A percentile compares a stretch with the other conserved stretches of the same genome.
Evolutionary conservation across 108 stramenopile genomes (phyloP).

Genomic region (Pseudonitzschia delicatissima): DNA sequence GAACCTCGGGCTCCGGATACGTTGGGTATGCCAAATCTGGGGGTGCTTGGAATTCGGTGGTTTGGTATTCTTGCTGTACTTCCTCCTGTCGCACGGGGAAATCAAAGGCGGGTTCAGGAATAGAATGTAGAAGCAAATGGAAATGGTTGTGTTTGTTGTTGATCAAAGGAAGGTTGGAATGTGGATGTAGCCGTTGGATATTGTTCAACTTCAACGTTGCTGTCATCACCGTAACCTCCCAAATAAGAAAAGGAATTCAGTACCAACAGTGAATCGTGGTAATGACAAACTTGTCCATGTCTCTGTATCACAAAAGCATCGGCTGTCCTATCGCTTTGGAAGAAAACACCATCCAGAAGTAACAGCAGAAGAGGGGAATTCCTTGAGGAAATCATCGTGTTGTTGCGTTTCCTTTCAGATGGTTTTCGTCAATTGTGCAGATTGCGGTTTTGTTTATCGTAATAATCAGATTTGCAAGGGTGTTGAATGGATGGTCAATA

Average conservation of each 20-base stretch:
- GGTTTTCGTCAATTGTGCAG: background rate
- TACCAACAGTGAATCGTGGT: background rate
- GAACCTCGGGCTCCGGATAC: background rate
- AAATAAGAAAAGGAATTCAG: constrained; percentile 10
- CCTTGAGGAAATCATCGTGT: background rate
- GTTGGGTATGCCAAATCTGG: background rate
- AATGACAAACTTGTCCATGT: background rate
- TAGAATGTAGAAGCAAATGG: background rate
- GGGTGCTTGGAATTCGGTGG: background rate
- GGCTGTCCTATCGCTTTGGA: constrained; percentile 1
- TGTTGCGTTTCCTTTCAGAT: background rate
- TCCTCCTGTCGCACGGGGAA: background rate
- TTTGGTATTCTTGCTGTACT: background rate
- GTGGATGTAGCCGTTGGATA: background rate
- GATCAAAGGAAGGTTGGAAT: background rate
- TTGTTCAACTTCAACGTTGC: background rate
- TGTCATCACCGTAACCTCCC: background rate
- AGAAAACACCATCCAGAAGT: constrained; percentile 8
- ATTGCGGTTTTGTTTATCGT: too few relatives aligned
- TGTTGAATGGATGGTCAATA: too few relatives aligned
- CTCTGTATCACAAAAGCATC: background rate
- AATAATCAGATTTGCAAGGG: too few relatives aligned
- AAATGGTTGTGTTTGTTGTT: constrained; percentile 2
- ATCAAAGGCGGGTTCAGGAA: constrained; percentile 1
- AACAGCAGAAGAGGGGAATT: constrained; percentile 10